phyloP scores from a whole-genome alignment of 257 asterid species.

The Eustoma russellianum region DNA sequence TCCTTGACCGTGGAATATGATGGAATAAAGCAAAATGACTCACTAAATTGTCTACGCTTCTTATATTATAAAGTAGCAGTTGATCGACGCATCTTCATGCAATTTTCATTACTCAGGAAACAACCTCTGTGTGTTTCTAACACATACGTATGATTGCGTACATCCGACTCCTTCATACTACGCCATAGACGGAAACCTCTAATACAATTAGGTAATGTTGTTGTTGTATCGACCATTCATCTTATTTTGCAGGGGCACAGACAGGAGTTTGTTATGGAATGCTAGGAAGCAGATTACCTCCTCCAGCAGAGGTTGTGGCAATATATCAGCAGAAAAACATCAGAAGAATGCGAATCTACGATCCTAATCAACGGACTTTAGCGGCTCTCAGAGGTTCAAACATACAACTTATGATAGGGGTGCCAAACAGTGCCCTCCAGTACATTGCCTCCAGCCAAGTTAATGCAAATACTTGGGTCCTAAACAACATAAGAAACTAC shows the following conservation, averaged over 20 bases:
- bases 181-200: too few species aligned
- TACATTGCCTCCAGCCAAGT: constrained; percentile 30
- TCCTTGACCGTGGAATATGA: too few species aligned
- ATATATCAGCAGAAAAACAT: constrained; percentile 19
- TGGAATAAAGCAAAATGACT: too few species aligned
- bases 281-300: constrained; percentile 17
- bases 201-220: too few species aligned
- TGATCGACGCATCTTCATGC: too few species aligned
- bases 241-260: constrained; percentile 18
- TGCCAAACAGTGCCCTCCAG: constrained; percentile 26
- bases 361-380: constrained; percentile 24
- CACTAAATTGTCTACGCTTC: too few species aligned
- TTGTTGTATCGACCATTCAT: not conserved
- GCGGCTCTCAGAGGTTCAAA: constrained; percentile 24
- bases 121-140: too few species aligned
- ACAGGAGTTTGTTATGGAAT: constrained; percentile 32
- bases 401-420: constrained; percentile 25
- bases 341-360: constrained; percentile 27
- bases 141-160: too few species aligned
- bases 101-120: too few species aligned
- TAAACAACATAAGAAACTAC: constrained; percentile 36
- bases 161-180: too few species aligned
- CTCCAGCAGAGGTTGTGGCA: constrained; percentile 22
- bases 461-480: constrained; percentile 49
- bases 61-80: too few species aligned